Base-by-base conservation (phyloP, 495 filamentous ascomycete species). In the Neurospora sp. region DNA sequence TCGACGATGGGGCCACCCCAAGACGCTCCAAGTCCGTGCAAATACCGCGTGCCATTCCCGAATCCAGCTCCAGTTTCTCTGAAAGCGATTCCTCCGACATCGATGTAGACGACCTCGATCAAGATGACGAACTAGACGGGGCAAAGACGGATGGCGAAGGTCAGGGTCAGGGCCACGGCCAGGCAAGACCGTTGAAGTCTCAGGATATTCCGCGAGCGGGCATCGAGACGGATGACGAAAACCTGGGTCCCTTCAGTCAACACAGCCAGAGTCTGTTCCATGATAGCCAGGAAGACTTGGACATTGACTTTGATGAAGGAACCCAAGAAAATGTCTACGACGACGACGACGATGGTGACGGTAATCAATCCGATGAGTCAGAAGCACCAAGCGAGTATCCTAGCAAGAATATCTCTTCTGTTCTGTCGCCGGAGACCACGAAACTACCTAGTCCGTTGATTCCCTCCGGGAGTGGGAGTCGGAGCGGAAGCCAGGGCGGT, bases 151-250 rank as follows among this genome's bases (percentile, higher is more conserved):
- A 82, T 0, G 77, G 77, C 35, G 79, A 77, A 27, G 72, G 46
- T 16, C 72, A 72, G 39, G 69, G 39, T 44, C 74, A 27, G 14
- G 18, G 23, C 10, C 14, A 18, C 12, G 12, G 23, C 20, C 12
- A 23, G 54, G 3, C 31, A 41, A 41, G 27, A 23, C 39, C 44
- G 35, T 40, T 62, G 18, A 71, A 75, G 44, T 82, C 83, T 3
- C 83, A 85, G 72, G 85, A 87, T 35, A 81, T 84, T 8, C 79
- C 79, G 14, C 84, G 84, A 83, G 78, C 74, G 0, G 84, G 84
- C 12, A 84, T 86, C 62, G 84, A 85, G 69, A 62, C 54, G 1
- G 54, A 62, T 62, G 1, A 62, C 54, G 14, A 62, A 27, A 7
- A 62, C 11, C 7, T 62, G 5, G 54, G 54, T 8, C 54, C 27